A percentile compares a stretch with the other conserved stretches of the same genome.
Evolutionary conservation across 352 stramenopile species (phyloP).

Genomic region (Aphanomyces stellatus): DNA sequence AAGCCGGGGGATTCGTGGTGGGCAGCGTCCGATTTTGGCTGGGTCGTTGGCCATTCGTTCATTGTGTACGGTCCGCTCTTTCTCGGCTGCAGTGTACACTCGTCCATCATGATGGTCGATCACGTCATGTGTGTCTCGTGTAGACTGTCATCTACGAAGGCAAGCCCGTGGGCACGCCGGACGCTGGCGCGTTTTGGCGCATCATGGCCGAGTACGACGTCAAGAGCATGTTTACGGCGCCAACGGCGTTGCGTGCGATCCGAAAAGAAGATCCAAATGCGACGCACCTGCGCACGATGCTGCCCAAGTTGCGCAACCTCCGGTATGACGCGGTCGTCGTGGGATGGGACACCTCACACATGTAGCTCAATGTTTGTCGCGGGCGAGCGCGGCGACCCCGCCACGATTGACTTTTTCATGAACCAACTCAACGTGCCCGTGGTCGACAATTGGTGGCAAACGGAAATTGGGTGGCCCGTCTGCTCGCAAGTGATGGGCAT

Average conservation of each 20-base stretch:
- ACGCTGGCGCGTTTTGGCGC: conserved; percentile 82
- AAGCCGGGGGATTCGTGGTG: conserved; percentile 71
- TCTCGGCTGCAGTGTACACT: conserved; percentile 50
- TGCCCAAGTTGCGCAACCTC: conserved; percentile 28
- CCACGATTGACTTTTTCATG: conserved; percentile 77
- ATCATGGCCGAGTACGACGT: conserved; percentile 79
- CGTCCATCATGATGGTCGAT: not conserved
- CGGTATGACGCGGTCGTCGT: conserved; percentile 45
- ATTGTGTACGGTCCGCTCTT: conserved; percentile 85
- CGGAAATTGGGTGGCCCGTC: conserved; percentile 82
- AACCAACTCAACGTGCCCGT: conserved; percentile 46
- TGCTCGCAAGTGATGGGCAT: conserved; percentile 63
- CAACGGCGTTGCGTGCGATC: conserved; percentile 85
- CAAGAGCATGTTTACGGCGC: conserved; percentile 85
- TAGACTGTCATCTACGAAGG: conserved; percentile 84
- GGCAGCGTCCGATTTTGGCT: conserved; percentile 82
- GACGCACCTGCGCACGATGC: conserved; percentile 27
- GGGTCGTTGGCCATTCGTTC: conserved; percentile 84
- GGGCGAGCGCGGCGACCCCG: conserved; percentile 80
- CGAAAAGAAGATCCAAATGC: conserved; percentile 74
- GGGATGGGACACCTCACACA: not conserved
- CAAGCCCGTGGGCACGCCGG: conserved; percentile 80
- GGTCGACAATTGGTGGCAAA: conserved; percentile 91
- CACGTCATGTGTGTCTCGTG: not conserved
- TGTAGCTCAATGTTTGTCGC: conserved; percentile 74